These are phyloP conservation scores for Juglanconis sp. DNA, from an alignment of 2,329 filamentous ascomycete genomes.

Conservation along the genomic window DNA sequence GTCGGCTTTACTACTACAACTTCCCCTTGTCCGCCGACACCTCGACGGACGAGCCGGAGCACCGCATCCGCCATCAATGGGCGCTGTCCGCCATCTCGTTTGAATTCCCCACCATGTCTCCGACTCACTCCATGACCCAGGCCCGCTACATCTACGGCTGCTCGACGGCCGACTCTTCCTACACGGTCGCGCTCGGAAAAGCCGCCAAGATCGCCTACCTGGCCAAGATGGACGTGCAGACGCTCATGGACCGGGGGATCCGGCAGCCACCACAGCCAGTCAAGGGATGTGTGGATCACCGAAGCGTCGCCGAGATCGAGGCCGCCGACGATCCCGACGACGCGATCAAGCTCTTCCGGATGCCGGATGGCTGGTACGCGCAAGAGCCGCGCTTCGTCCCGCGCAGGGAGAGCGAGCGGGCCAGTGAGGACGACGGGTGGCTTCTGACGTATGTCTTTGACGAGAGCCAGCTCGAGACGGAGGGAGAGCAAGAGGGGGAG, in stretches of 20 bases:
- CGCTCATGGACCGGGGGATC: constrained; percentile 52
- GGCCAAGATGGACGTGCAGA: constrained; percentile 56
- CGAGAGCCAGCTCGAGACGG: constrained; percentile 57
- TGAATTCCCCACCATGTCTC: constrained; percentile 62
- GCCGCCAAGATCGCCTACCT: constrained; percentile 65
- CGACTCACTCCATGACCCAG: constrained; percentile 51
- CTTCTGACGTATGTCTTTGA: constrained; percentile 69
- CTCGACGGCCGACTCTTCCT: constrained; percentile 54
- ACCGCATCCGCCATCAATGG: constrained; percentile 58
- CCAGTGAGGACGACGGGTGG: constrained; percentile 62
- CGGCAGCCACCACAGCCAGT: constrained; percentile 42
- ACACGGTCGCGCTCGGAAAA: constrained; percentile 58
- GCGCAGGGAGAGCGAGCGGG: constrained; percentile 27
- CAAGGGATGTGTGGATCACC: constrained; percentile 60
- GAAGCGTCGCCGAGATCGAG: constrained; percentile 52
- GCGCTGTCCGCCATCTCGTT: constrained; percentile 63
- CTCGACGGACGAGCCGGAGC: constrained; percentile 14
- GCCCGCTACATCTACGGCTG: constrained; percentile 67
- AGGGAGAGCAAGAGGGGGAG: constrained; percentile 45
- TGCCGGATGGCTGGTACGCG: constrained; percentile 60
- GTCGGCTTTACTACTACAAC: constrained; percentile 66
- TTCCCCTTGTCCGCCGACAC: constrained; percentile 43
- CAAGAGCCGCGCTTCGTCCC: constrained; percentile 67
- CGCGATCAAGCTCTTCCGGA: constrained; percentile 58
- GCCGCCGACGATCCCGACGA: constrained; percentile 43